phyloP scores from a whole-genome alignment of 2,329 filamentous ascomycete species.

The Herpotrichia juniperi region DNA sequence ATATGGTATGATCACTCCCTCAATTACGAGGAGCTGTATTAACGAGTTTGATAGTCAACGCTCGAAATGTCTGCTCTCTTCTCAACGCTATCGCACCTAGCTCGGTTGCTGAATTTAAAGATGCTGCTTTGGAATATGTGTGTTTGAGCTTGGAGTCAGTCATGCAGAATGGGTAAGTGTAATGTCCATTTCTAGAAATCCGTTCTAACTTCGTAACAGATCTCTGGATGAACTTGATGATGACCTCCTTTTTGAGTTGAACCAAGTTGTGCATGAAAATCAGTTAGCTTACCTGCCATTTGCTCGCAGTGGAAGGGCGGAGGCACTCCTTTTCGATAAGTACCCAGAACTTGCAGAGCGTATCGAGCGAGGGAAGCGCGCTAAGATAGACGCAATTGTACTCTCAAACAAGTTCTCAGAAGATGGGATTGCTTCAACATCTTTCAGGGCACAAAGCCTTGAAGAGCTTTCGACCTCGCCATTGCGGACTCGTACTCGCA shows the following conservation, averaged over 20 bases:
- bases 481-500: conserved; percentile 50
- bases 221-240: conserved; percentile 85
- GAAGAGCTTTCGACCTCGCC: conserved; percentile 65
- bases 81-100: conserved; percentile 87
- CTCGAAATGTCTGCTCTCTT: conserved; percentile 81
- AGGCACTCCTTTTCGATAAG: conserved; percentile 68
- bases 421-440: conserved; percentile 66
- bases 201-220: conserved; percentile 42
- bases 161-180: conserved; percentile 76
- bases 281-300: conserved; percentile 80
- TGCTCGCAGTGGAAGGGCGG: conserved; percentile 75
- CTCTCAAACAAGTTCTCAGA: conserved; percentile 69
- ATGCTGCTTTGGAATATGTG: conserved; percentile 86
- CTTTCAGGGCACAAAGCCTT: conserved; percentile 67
- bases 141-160: conserved; percentile 90
- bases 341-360: conserved; percentile 68
- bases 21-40: conserved; percentile 4
- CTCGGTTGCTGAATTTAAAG: conserved; percentile 83
- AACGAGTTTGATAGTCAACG: conserved; percentile 32
- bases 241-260: conserved; percentile 80
- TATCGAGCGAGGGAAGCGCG: conserved; percentile 70
- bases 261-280: conserved; percentile 79
- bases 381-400: conserved; percentile 77
- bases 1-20: conserved; percentile 63
- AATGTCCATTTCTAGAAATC: neutral